These are phyloP conservation scores for Clathrospora elynae DNA, from an alignment of 2,329 filamentous ascomycete species.

Conservation along the genomic window DNA sequence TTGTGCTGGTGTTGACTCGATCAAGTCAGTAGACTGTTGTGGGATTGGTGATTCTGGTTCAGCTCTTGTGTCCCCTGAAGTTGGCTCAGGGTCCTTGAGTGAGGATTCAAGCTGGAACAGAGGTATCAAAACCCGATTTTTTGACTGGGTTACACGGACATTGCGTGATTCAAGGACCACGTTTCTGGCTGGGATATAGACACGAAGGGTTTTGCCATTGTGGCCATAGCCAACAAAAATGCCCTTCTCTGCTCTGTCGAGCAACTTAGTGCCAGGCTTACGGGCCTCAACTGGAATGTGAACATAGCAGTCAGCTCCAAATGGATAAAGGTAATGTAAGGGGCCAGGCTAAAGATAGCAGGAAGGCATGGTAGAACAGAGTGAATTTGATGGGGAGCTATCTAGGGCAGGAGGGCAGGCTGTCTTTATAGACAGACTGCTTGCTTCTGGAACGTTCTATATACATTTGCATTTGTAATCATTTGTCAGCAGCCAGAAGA, in stretches of 20 bases:
- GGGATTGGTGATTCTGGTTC: background rate
- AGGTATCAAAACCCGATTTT: background rate
- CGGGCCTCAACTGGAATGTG: conserved; percentile 5
- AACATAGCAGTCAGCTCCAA: conserved; percentile 4
- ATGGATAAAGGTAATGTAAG: background rate
- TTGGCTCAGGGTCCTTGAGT: conserved; percentile 2
- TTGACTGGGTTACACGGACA: background rate
- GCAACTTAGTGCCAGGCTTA: conserved; percentile 2
- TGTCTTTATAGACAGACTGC: too few species aligned
- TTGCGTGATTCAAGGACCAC: conserved; percentile 2
- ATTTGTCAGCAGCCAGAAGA: too few species aligned
- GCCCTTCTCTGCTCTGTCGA: conserved; percentile 1
- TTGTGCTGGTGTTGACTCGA: background rate
- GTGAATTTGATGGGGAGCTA: too few species aligned
- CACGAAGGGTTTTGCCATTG: conserved; percentile 1
- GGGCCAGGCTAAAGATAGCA: too few species aligned
- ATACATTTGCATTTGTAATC: too few species aligned
- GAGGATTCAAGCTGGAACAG: conserved; percentile 1
- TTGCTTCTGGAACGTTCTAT: too few species aligned
- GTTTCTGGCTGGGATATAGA: conserved; percentile 5
- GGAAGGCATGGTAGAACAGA: too few species aligned
- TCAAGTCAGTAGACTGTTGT: background rate
- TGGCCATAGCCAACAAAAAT: conserved; percentile 8
- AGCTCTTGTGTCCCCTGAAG: conserved; percentile 4
- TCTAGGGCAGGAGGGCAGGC: too few species aligned